These are phyloP conservation scores for Xylaria sp. DNA, from an alignment of 2,329 filamentous ascomycete genomes.

Conservation along the genomic window DNA sequence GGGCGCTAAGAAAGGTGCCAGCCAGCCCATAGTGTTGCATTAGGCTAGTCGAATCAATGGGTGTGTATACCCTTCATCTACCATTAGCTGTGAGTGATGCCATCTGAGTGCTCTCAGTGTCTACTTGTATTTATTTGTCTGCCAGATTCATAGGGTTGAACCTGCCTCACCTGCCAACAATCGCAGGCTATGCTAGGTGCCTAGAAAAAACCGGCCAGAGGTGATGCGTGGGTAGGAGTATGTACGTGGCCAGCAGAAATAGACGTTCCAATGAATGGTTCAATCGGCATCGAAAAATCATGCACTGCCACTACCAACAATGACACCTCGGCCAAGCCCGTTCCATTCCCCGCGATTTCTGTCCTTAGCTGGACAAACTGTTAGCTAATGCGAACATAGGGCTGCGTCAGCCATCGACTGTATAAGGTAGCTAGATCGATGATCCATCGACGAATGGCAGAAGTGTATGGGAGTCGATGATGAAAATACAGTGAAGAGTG, in stretches of 20 bases:
- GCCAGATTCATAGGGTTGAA: neutral
- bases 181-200: too few species aligned
- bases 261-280: neutral
- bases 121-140: neutral
- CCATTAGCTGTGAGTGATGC: neutral
- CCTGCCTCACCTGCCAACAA: too few species aligned
- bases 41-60: slow-evolving; percentile 19
- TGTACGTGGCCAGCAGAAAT: neutral
- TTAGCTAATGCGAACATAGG: neutral
- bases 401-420: slow-evolving; percentile 14
- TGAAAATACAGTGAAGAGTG: neutral
- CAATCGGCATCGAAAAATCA: neutral
- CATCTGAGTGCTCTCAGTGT: neutral
- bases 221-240: too few species aligned
- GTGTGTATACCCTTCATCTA: slow-evolving; percentile 8
- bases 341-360: neutral
- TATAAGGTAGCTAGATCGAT: neutral
- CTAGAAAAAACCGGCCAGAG: neutral
- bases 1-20: neutral
- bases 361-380: neutral
- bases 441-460: slow-evolving; percentile 17
- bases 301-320: neutral
- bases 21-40: slow-evolving; percentile 12
- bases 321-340: neutral
- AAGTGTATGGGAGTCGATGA: neutral